Conservation (phyloP, 768 basidiomycete species). For the Trametes maxima region DNA sequence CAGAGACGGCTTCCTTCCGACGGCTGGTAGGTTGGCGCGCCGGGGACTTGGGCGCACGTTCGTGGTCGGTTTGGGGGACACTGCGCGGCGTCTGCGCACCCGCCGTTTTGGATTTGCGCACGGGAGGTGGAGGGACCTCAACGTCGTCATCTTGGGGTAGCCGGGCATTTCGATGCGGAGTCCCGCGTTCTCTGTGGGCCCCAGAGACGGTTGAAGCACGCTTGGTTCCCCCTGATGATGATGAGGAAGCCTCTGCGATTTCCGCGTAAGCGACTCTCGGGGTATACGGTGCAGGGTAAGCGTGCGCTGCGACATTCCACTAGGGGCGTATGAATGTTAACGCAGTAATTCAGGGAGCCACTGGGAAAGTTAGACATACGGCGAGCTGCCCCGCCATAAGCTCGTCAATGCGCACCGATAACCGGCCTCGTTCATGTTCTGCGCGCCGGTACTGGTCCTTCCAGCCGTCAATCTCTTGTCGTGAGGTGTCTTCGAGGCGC, state of each 20-base stretch:
- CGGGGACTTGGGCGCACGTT: neutral
- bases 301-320: slow-evolving; percentile 28
- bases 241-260: slow-evolving; percentile 20
- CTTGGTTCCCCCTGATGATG: slow-evolving; percentile 24
- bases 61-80: neutral
- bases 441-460: slow-evolving; percentile 79
- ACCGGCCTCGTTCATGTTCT: slow-evolving; percentile 64
- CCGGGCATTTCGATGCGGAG: slow-evolving; percentile 1
- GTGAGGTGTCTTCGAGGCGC: slow-evolving; percentile 48
- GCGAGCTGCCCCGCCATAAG: slow-evolving; percentile 48
- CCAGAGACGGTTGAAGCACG: slow-evolving; percentile 24
- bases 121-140: neutral
- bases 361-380: slow-evolving; percentile 28
- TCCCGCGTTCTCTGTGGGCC: slow-evolving; percentile 7
- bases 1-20: neutral
- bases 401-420: slow-evolving; percentile 61
- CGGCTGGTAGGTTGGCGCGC: neutral
- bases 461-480: slow-evolving; percentile 64
- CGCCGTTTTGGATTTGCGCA: slow-evolving; percentile 5
- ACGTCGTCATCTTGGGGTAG: slow-evolving; percentile 11
- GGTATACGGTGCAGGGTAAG: slow-evolving; percentile 15
- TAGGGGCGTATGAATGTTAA: slow-evolving; percentile 11
- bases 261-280: slow-evolving; percentile 15
- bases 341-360: neutral
- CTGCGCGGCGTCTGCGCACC: neutral